Conservation (phyloP, 805 yeast species). For the Komagataella mondaviorum region DNA sequence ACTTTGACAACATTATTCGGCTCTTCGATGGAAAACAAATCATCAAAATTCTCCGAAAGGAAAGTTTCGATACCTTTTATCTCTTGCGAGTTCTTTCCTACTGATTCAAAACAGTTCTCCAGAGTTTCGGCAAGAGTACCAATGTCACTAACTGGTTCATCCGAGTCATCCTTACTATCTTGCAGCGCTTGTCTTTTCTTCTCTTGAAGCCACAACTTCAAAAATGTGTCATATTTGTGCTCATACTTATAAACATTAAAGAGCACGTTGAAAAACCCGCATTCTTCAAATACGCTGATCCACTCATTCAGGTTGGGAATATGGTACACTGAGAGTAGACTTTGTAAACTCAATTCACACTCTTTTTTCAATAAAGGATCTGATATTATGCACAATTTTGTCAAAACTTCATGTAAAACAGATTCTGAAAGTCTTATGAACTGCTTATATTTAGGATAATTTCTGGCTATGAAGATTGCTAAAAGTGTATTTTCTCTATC, state of each 20-base stretch:
- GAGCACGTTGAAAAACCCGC: constrained; percentile 45
- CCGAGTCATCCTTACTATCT: not conserved
- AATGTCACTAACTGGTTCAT: not conserved
- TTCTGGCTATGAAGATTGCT: constrained; percentile 65
- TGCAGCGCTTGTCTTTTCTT: constrained; percentile 1
- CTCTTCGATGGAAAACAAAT: constrained; percentile 15
- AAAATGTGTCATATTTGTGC: constrained; percentile 36
- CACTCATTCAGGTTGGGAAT: constrained; percentile 40
- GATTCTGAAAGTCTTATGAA: constrained; percentile 62
- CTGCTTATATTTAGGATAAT: constrained; percentile 76
- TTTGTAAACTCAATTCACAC: constrained; percentile 65
- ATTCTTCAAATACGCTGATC: constrained; percentile 35
- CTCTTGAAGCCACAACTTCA: constrained; percentile 11
- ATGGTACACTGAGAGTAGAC: constrained; percentile 52
- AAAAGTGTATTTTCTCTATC: constrained; percentile 21
- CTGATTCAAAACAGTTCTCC: constrained; percentile 10
- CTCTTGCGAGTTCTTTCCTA: constrained; percentile 6
- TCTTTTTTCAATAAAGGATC: constrained; percentile 29
- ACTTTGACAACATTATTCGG: constrained; percentile 20
- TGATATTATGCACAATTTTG: constrained; percentile 31
- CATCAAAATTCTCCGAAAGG: constrained; percentile 15
- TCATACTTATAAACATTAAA: constrained; percentile 42
- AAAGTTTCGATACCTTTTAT: constrained; percentile 11
- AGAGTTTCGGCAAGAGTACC: constrained; percentile 5
- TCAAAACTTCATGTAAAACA: constrained; percentile 31